Conservation (phyloP, 176 grass and related monocot species). For the Avena eriantha region DNA sequence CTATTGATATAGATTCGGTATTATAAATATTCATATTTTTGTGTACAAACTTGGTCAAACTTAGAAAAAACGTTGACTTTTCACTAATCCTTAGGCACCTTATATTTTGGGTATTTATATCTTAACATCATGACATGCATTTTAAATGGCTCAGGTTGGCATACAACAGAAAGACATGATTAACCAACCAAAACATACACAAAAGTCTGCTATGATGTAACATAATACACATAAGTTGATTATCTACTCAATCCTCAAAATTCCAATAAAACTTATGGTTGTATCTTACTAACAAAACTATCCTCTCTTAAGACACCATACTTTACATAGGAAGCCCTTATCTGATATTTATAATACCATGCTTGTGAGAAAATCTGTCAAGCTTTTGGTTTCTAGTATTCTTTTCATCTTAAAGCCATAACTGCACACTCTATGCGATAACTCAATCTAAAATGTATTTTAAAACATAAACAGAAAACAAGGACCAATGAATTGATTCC, state of each 20-base stretch:
- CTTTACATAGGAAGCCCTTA: constrained; percentile 5
- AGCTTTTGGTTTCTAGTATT: background rate
- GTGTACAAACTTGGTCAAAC: too few species aligned
- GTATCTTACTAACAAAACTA: background rate
- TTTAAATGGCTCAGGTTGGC: background rate
- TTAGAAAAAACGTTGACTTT: too few species aligned
- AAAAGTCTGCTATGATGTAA: background rate
- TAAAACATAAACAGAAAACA: constrained; percentile 2
- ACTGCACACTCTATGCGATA: background rate
- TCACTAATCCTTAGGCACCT: too few species aligned
- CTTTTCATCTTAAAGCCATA: background rate
- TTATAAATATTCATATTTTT: too few species aligned
- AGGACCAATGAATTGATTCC: background rate
- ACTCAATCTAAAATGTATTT: background rate
- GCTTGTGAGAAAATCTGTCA: background rate
- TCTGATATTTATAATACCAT: background rate
- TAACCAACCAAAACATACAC: background rate
- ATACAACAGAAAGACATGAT: background rate
- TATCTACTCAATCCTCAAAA: background rate
- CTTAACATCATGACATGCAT: background rate
- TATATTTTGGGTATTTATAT: background rate
- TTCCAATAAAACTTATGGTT: background rate
- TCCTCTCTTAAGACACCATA: background rate
- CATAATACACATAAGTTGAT: constrained; percentile 12
- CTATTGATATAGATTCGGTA: too few species aligned